Percentiles rank a stretch among this genome's conserved stretches.
Conservation (phyloP, 805 yeast species). For the Saccharomycodes ludwigii region DNA sequence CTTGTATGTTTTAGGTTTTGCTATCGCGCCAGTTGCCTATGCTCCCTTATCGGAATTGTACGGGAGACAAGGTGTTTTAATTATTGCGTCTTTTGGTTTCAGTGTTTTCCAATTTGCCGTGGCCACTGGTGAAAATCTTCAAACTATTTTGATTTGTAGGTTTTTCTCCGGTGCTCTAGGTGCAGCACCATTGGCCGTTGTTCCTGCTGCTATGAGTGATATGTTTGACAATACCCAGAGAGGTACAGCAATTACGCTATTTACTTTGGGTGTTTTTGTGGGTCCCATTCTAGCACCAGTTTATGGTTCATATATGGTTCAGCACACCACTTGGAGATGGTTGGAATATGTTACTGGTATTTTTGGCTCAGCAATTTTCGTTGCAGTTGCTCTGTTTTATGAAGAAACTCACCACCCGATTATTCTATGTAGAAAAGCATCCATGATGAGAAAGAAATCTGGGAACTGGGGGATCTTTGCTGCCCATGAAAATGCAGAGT, state of each 20-base stretch:
- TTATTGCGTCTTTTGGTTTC: conserved; percentile 45
- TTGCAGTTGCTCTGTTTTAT: conserved; percentile 28
- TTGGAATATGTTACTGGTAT: conserved; percentile 60
- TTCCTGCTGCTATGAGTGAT: conserved; percentile 81
- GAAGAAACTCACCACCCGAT: conserved; percentile 70
- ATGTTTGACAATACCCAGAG: conserved; percentile 52
- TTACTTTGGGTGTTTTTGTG: conserved; percentile 58
- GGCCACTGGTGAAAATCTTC: conserved; percentile 69
- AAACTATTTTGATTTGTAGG: conserved; percentile 64
- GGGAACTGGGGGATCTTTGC: conserved; percentile 80
- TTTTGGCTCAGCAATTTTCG: conserved; percentile 30
- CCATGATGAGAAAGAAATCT: conserved; percentile 46
- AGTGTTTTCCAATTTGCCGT: conserved; percentile 55
- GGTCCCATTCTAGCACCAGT: conserved; percentile 83
- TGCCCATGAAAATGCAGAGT: conserved; percentile 52
- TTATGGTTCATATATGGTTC: conserved; percentile 56
- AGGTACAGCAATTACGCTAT: conserved; percentile 65
- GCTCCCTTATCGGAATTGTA: conserved; percentile 77
- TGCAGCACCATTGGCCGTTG: conserved; percentile 76
- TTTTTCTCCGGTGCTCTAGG: conserved; percentile 75
- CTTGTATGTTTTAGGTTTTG: conserved; percentile 83
- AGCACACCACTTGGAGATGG: conserved; percentile 77
- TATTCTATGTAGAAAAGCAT: conserved; percentile 51
- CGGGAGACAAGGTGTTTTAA: conserved; percentile 54
- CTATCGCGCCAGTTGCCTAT: conserved; percentile 84